These are phyloP conservation scores for Gossypium longicalyx DNA, from an alignment of 345 rosid species.

Conservation along the genomic window DNA sequence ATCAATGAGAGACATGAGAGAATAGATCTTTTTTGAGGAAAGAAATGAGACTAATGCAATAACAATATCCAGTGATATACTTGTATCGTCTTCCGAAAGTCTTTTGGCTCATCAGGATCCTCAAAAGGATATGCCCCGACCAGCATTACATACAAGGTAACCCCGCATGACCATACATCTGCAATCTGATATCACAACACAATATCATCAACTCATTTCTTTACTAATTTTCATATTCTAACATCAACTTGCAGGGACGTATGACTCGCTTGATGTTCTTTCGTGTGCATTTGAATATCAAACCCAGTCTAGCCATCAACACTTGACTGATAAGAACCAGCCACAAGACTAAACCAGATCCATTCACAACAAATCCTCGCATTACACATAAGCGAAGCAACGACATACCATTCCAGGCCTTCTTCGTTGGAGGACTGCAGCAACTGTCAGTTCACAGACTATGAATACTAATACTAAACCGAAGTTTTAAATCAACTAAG, in stretches of 20 bases:
- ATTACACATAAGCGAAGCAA: not conserved
- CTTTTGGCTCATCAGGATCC: conserved; percentile 93
- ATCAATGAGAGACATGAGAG: not conserved
- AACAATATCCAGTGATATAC: conserved; percentile 30
- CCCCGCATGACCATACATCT: conserved; percentile 98
- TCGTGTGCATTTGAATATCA: too few species aligned
- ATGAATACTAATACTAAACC: not conserved
- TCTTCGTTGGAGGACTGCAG: too few species aligned
- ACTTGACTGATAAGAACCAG: not conserved
- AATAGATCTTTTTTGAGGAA: not conserved
- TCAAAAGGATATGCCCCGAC: conserved; percentile 94
- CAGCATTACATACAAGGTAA: conserved; percentile 87
- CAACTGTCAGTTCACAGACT: not conserved
- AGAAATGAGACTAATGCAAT: not conserved
- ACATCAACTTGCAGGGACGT: not conserved
- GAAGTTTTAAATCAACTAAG: not conserved
- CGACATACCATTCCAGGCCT: not conserved
- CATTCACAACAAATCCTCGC: not conserved
- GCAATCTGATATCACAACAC: conserved; percentile 58
- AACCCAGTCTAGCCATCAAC: not conserved
- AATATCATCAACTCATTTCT: not conserved
- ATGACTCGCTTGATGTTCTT: not conserved
- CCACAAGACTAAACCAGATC: not conserved
- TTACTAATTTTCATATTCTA: not conserved
- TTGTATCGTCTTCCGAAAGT: conserved; percentile 77